Conservation (phyloP, 2,329 filamentous ascomycete species). For the Ampelomyces quisqualis region DNA sequence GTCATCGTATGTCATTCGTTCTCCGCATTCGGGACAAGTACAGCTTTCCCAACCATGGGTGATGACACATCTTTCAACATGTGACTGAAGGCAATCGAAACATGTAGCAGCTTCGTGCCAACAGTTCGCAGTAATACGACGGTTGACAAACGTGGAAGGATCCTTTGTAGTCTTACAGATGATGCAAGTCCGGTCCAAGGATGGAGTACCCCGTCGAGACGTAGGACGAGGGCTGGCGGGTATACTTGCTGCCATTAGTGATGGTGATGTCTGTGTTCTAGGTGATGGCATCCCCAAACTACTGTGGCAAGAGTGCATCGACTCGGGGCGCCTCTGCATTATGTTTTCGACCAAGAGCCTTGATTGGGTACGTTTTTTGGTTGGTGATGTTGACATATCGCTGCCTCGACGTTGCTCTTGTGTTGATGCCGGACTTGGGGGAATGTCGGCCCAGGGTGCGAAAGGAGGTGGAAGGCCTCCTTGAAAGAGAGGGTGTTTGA, state of each 20-base stretch:
- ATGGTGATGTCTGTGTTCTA: slow-evolving; percentile 12
- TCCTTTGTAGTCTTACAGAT: slow-evolving; percentile 29
- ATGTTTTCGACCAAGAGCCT: slow-evolving; percentile 10
- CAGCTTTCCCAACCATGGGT: slow-evolving; percentile 19
- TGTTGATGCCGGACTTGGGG: slow-evolving; percentile 23
- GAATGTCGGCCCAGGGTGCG: slow-evolving; percentile 23
- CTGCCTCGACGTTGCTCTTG: slow-evolving; percentile 15
- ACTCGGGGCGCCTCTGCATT: slow-evolving; percentile 17
- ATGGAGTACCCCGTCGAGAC: slow-evolving; percentile 21
- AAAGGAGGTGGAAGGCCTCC: slow-evolving; percentile 22
- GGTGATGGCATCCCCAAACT: slow-evolving; percentile 17
- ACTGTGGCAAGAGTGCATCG: slow-evolving; percentile 16
- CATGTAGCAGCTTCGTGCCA: slow-evolving; percentile 35
- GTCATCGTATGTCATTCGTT: slow-evolving; percentile 28
- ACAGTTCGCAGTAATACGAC: slow-evolving; percentile 27
- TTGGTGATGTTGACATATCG: slow-evolving; percentile 14
- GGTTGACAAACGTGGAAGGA: slow-evolving; percentile 21
- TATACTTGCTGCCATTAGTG: slow-evolving; percentile 1
- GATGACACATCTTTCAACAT: slow-evolving; percentile 27
- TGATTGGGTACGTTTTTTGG: slow-evolving; percentile 7
- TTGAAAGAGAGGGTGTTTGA: slow-evolving; percentile 13
- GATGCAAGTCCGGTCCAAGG: slow-evolving; percentile 25
- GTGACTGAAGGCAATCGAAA: slow-evolving; percentile 26
- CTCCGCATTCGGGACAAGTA: slow-evolving; percentile 35
- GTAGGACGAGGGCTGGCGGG: slow-evolving; percentile 10